These are phyloP conservation scores for Trametes elegans DNA, from an alignment of 768 basidiomycete genomes.

Conservation along the genomic window DNA sequence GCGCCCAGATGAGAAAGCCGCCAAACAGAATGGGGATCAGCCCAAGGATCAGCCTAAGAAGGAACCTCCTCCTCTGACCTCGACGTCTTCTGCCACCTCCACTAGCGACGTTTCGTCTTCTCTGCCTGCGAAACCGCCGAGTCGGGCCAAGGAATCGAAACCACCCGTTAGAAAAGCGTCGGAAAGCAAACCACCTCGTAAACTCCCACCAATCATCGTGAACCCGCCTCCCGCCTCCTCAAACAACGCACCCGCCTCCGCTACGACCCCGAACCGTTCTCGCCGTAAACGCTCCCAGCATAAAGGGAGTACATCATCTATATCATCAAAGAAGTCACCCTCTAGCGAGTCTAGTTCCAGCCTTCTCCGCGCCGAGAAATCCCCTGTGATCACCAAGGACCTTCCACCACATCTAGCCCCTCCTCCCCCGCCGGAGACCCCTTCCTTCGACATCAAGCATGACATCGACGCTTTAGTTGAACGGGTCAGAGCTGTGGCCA, in stretches of 20 bases:
- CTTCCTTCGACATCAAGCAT: constrained; percentile 49
- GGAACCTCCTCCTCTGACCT: constrained; percentile 3
- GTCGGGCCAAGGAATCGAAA: constrained; percentile 18
- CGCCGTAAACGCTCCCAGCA: constrained; percentile 52
- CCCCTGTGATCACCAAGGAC: constrained; percentile 45
- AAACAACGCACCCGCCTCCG: constrained; percentile 39
- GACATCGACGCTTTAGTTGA: constrained; percentile 79
- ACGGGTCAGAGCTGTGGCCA: constrained; percentile 69
- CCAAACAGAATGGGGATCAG: constrained; percentile 7
- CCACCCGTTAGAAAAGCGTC: constrained; percentile 14
- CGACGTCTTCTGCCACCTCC: not conserved
- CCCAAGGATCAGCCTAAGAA: constrained; percentile 25
- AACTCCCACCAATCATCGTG: constrained; percentile 19
- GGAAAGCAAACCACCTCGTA: constrained; percentile 19
- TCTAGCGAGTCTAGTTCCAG: constrained; percentile 17
- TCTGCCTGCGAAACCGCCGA: constrained; percentile 14
- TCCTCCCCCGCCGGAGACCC: constrained; percentile 31
- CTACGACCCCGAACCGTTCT: constrained; percentile 20
- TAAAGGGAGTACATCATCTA: constrained; percentile 28
- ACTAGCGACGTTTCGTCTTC: constrained; percentile 7
- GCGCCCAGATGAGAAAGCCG: constrained; percentile 21
- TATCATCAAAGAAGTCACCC: constrained; percentile 22
- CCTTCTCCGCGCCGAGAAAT: constrained; percentile 22
- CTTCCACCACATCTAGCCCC: constrained; percentile 53
- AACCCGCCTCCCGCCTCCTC: constrained; percentile 20